A percentile compares a stretch with the other conserved stretches of the same genome.
Conservation (phyloP, 2,329 filamentous ascomycete species). For the Colletotrichum tabaci region DNA sequence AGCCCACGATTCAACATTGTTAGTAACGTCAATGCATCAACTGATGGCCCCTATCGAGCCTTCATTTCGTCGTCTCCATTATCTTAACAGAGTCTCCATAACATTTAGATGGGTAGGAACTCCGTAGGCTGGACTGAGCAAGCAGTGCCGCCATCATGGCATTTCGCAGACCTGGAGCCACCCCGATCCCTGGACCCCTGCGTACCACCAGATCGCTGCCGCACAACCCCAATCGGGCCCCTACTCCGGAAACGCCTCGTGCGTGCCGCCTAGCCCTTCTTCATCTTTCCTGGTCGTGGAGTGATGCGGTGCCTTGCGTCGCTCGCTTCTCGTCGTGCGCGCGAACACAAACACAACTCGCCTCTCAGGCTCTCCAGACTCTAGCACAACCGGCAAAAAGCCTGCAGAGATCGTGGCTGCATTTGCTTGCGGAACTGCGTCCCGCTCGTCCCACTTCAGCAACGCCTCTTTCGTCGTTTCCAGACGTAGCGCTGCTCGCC, state of each 20-base stretch:
- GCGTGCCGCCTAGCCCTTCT: constrained; percentile 3
- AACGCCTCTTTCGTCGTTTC: constrained; percentile 31
- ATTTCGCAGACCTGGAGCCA: background rate
- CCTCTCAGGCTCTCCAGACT: constrained; percentile 1
- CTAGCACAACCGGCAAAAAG: background rate
- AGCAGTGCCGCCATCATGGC: background rate
- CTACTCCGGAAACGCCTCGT: constrained; percentile 33
- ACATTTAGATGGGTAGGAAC: too few species aligned
- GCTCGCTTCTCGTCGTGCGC: constrained; percentile 2
- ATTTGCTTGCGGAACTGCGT: constrained; percentile 29
- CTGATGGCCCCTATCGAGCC: constrained; percentile 6
- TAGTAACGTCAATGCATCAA: constrained; percentile 2
- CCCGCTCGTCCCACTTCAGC: background rate
- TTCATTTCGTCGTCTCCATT: constrained; percentile 18
- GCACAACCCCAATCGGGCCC: constrained; percentile 26
- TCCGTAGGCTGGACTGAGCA: background rate
- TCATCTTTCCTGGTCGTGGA: background rate
- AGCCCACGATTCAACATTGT: background rate
- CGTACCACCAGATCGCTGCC: constrained; percentile 34
- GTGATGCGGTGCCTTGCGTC: constrained; percentile 3
- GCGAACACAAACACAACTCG: constrained; percentile 9
- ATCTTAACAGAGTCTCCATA: background rate
- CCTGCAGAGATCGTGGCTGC: background rate
- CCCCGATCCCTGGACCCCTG: constrained; percentile 30
- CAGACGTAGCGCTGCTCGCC: constrained; percentile 30